Evolutionary conservation across 2,329 filamentous ascomycete species (phyloP).

Genomic region (Cephalotrichum gorgonifer): DNA sequence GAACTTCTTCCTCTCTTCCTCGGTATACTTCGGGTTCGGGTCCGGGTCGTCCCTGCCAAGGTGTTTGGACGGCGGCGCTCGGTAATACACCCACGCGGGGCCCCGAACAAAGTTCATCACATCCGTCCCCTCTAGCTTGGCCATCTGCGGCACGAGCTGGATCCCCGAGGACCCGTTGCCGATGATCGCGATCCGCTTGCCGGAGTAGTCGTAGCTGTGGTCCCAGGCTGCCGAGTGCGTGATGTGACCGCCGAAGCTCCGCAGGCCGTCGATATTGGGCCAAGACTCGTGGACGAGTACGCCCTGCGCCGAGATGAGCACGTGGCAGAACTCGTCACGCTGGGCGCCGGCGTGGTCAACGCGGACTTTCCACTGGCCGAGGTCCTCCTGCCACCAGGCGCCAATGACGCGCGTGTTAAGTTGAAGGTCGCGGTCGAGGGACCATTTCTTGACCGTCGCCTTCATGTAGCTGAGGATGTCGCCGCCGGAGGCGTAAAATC

Average conservation of each 20-base stretch:
- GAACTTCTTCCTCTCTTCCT: conserved; percentile 47
- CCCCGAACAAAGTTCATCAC: conserved; percentile 57
- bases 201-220: conserved; percentile 32
- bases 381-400: conserved; percentile 15
- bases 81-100: conserved; percentile 54
- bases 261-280: conserved; percentile 48
- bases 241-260: conserved; percentile 42
- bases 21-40: conserved; percentile 44
- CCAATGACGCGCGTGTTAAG: conserved; percentile 21
- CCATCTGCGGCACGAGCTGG: conserved; percentile 42
- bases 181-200: conserved; percentile 46
- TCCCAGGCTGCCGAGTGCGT: conserved; percentile 55
- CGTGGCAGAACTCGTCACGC: conserved; percentile 36
- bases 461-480: conserved; percentile 58
- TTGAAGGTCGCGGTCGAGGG: conserved; percentile 24
- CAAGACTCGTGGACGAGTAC: conserved; percentile 50
- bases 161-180: conserved; percentile 53
- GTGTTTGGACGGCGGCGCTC: conserved; percentile 37
- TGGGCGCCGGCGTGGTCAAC: conserved; percentile 22
- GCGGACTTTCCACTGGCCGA: conserved; percentile 26
- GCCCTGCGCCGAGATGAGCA: conserved; percentile 53
- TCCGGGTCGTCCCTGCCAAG: conserved; percentile 42
- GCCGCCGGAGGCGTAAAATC: conserved; percentile 54
- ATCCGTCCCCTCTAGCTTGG: conserved; percentile 35
- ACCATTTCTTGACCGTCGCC: conserved; percentile 29